Evolutionary conservation across 176 grass and related monocot genomes (phyloP).

Genomic region (Raddia distichophylla): DNA sequence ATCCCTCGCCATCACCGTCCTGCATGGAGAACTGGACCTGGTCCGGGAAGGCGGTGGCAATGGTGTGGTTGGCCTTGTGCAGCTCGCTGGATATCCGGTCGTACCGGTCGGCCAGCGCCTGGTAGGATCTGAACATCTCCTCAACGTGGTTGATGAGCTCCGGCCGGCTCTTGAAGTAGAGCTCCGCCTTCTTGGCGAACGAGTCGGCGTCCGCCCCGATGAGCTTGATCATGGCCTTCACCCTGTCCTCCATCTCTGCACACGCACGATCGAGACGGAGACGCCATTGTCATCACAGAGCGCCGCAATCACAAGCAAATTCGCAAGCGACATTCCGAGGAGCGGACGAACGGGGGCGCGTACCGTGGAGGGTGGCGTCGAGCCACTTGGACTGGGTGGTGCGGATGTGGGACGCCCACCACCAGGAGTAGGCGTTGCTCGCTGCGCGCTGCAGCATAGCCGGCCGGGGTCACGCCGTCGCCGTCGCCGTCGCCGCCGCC

Average conservation of each 20-base stretch:
- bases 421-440: slow-evolving; percentile 93
- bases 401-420: slow-evolving; percentile 87
- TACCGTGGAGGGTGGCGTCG: slow-evolving; percentile 68
- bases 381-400: slow-evolving; percentile 86
- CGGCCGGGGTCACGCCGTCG: slow-evolving; percentile 22
- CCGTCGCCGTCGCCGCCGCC: not conserved
- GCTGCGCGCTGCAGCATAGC: slow-evolving; percentile 87
- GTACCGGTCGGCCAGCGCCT: slow-evolving; percentile 69
- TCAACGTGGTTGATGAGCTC: slow-evolving; percentile 88
- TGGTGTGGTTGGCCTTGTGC: slow-evolving; percentile 98
- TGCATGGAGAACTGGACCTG: slow-evolving; percentile 81
- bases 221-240: slow-evolving; percentile 77
- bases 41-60: slow-evolving; percentile 81
- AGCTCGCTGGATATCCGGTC: slow-evolving; percentile 73
- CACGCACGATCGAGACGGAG: not conserved
- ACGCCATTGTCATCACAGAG: not conserved
- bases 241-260: slow-evolving; percentile 92
- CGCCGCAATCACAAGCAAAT: not conserved
- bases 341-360: not conserved
- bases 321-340: not conserved
- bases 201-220: slow-evolving; percentile 85
- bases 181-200: slow-evolving; percentile 87
- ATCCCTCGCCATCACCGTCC: slow-evolving; percentile 53
- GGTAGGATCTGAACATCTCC: slow-evolving; percentile 77
- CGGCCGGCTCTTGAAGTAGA: slow-evolving; percentile 84